phyloP scores from a whole-genome alignment of 768 basidiomycete genomes.

The Tubosaeta sp. region DNA sequence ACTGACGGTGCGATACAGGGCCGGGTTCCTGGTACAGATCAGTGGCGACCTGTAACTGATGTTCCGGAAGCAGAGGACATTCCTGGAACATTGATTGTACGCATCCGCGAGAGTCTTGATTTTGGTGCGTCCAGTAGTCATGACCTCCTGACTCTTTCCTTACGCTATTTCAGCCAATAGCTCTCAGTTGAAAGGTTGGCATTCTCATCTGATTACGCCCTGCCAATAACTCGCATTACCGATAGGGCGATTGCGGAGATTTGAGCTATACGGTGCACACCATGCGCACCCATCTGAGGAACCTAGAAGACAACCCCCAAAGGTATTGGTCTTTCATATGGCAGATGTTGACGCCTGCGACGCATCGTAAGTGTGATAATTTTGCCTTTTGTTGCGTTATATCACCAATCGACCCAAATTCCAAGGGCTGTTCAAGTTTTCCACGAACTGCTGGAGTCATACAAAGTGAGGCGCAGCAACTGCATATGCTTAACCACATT shows the following conservation, averaged over 20 bases:
- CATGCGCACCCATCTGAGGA: constrained; percentile 86
- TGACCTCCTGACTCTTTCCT: neutral
- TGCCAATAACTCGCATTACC: neutral
- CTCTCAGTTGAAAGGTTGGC: constrained; percentile 78
- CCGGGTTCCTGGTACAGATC: constrained; percentile 79
- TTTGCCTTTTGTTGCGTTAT: neutral
- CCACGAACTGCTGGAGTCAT: constrained; percentile 71
- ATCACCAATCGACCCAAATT: constrained; percentile 4
- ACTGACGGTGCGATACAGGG: constrained; percentile 46
- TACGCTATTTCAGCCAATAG: constrained; percentile 67
- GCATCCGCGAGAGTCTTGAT: constrained; percentile 86
- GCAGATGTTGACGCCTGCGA: constrained; percentile 89
- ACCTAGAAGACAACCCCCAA: constrained; percentile 70
- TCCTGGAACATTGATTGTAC: constrained; percentile 79
- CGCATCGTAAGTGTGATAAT: constrained; percentile 67
- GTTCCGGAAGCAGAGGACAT: constrained; percentile 80
- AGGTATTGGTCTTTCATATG: constrained; percentile 86
- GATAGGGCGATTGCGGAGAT: constrained; percentile 69
- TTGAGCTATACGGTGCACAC: constrained; percentile 84
- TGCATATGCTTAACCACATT: neutral
- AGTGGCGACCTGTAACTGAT: constrained; percentile 90
- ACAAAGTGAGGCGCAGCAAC: constrained; percentile 46
- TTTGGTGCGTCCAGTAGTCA: constrained; percentile 56
- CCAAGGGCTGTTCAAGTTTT: constrained; percentile 80
- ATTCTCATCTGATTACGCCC: neutral